phyloP scores from a whole-genome alignment of 345 rosid genomes.

The Leavenworthia alabamica region DNA sequence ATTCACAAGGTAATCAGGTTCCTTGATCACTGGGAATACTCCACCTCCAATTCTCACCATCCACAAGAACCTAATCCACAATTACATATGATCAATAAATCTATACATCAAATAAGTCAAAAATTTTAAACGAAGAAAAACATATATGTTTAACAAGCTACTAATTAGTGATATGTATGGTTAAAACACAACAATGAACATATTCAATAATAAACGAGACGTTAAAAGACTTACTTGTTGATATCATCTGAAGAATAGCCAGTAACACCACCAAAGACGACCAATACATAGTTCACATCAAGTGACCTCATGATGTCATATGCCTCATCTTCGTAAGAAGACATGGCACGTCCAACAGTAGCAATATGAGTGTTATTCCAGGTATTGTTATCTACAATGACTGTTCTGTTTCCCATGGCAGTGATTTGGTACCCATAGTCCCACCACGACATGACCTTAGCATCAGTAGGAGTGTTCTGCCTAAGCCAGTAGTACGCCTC shows the following conservation, averaged over 20 bases:
- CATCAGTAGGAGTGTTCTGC: slow-evolving; percentile 92
- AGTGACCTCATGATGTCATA: slow-evolving; percentile 93
- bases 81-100: neutral
- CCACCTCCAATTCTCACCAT: slow-evolving; percentile 99
- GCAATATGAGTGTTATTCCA: slow-evolving; percentile 99
- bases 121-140: neutral
- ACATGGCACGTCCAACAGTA: slow-evolving; percentile 99
- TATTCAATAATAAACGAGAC: neutral
- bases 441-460: slow-evolving; percentile 99
- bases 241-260: slow-evolving; percentile 99
- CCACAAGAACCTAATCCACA: slow-evolving; percentile 76
- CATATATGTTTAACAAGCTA: neutral
- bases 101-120: slow-evolving; percentile 8
- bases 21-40: slow-evolving; percentile 94
- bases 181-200: neutral
- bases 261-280: slow-evolving; percentile 96
- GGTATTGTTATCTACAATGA: slow-evolving; percentile 95
- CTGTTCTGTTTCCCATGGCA: slow-evolving; percentile 99
- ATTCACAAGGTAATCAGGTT: slow-evolving; percentile 94
- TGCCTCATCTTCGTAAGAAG: slow-evolving; percentile 94
- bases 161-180: neutral
- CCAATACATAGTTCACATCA: slow-evolving; percentile 92
- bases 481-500: slow-evolving; percentile 99
- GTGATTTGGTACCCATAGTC: slow-evolving; percentile 99
- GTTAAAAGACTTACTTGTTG: slow-evolving; percentile 63